phyloP scores from a whole-genome alignment of 2,329 filamentous ascomycete species.

The Aspergillus glaucus region DNA sequence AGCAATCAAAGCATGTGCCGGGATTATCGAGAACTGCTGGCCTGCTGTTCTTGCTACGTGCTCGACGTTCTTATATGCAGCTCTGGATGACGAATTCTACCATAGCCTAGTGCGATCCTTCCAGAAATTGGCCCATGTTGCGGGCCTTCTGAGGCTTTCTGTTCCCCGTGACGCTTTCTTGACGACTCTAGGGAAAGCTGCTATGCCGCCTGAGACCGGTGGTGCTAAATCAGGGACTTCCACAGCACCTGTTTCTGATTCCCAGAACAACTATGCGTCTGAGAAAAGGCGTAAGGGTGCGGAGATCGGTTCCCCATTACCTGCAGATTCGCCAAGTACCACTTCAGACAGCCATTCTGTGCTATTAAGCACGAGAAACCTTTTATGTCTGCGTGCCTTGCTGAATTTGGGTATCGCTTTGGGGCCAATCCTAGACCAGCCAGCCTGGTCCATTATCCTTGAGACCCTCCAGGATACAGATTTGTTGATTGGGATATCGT shows the following conservation, averaged over 20 bases:
- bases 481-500: conserved; percentile 59
- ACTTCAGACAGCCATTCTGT: conserved; percentile 39
- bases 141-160: conserved; percentile 73
- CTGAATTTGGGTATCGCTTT: conserved; percentile 94
- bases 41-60: conserved; percentile 90
- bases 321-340: conserved; percentile 20
- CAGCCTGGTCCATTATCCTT: conserved; percentile 79
- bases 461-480: conserved; percentile 92
- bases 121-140: conserved; percentile 91
- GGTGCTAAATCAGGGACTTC: conserved; percentile 15
- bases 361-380: conserved; percentile 76
- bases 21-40: conserved; percentile 88
- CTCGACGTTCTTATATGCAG: conserved; percentile 89
- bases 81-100: conserved; percentile 89
- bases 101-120: conserved; percentile 86
- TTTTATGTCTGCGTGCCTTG: conserved; percentile 82
- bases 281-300: conserved; percentile 27
- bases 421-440: conserved; percentile 74
- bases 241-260: conserved; percentile 10
- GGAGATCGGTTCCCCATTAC: conserved; percentile 20
- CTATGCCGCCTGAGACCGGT: conserved; percentile 69
- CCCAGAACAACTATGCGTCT: conserved; percentile 14
- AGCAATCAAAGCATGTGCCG: conserved; percentile 70
- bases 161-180: conserved; percentile 92
- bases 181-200: conserved; percentile 87